Conservation (phyloP, 2,329 filamentous ascomycete species). For the Claviceps purpurea region DNA sequence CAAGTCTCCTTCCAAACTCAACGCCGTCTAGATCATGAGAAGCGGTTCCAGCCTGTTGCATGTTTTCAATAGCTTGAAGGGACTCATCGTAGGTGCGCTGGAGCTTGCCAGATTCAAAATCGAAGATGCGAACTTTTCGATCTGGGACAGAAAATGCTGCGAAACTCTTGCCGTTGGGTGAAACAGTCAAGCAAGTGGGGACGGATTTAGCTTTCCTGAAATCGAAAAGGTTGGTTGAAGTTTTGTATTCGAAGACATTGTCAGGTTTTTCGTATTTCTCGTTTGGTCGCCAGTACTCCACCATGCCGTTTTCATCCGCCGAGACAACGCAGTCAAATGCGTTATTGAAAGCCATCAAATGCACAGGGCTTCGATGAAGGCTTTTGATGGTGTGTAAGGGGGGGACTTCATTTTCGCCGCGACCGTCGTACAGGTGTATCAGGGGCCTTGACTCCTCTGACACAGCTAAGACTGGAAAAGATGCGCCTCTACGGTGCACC, state of each 20-base stretch:
- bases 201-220: conserved; percentile 92
- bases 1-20: conserved; percentile 81
- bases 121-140: conserved; percentile 83
- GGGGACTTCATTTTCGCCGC: conserved; percentile 64
- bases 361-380: conserved; percentile 71
- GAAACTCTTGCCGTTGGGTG: conserved; percentile 74
- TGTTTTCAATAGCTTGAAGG: conserved; percentile 72
- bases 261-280: conserved; percentile 80
- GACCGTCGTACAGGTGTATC: conserved; percentile 78
- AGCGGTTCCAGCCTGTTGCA: conserved; percentile 88
- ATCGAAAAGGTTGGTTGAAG: conserved; percentile 84
- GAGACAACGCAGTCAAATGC: conserved; percentile 83
- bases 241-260: conserved; percentile 86
- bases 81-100: conserved; percentile 94
- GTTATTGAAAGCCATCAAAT: conserved; percentile 81
- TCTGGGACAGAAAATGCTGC: conserved; percentile 86
- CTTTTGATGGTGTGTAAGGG: conserved; percentile 66
- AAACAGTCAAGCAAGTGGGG: conserved; percentile 70
- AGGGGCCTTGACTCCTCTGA: conserved; percentile 59
- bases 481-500: conserved; percentile 81
- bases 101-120: conserved; percentile 79
- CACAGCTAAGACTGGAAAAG: conserved; percentile 71
- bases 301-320: conserved; percentile 78
- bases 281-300: conserved; percentile 88
- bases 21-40: conserved; percentile 72